Evolutionary conservation across 768 basidiomycete species (phyloP).

Genomic region (Lactifluus echinatus): DNA sequence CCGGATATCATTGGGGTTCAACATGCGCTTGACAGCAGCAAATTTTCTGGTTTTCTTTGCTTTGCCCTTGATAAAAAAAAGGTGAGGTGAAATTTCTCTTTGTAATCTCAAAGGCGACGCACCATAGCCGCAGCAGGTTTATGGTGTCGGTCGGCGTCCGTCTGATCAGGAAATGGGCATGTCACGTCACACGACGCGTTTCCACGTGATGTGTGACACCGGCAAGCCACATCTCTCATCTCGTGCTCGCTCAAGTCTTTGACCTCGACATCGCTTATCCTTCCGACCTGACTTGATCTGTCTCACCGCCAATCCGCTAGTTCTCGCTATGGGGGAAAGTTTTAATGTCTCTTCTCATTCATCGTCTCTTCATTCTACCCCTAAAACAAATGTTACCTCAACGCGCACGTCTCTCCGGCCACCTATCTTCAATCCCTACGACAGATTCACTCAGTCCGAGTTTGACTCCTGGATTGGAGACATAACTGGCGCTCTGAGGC

Average conservation of each 20-base stretch:
- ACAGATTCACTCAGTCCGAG: constrained; percentile 58
- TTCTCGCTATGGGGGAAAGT: constrained; percentile 5
- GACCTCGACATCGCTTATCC: neutral
- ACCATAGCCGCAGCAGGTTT: neutral
- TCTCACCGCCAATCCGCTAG: neutral
- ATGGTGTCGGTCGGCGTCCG: too few relatives aligned
- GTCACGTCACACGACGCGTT: constrained; percentile 12
- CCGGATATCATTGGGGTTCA: constrained; percentile 89
- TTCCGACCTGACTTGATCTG: neutral
- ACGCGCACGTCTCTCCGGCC: constrained; percentile 27
- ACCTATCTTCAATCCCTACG: constrained; percentile 63
- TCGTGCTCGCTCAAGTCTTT: neutral
- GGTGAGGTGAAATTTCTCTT: neutral
- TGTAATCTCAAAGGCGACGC: neutral
- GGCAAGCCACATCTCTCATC: neutral
- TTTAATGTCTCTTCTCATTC: constrained; percentile 1
- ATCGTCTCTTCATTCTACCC: neutral
- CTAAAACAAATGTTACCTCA: neutral
- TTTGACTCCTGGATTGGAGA: constrained; percentile 67
- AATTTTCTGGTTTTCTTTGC: constrained; percentile 95
- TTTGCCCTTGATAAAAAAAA: constrained; percentile 50
- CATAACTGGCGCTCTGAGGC: constrained; percentile 47
- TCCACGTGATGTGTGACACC: constrained; percentile 14
- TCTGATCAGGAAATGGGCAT: too few relatives aligned
- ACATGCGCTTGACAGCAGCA: constrained; percentile 84